These are phyloP conservation scores for Metschnikowia koreensis DNA, from an alignment of 805 yeast genomes.

Conservation along the genomic window DNA sequence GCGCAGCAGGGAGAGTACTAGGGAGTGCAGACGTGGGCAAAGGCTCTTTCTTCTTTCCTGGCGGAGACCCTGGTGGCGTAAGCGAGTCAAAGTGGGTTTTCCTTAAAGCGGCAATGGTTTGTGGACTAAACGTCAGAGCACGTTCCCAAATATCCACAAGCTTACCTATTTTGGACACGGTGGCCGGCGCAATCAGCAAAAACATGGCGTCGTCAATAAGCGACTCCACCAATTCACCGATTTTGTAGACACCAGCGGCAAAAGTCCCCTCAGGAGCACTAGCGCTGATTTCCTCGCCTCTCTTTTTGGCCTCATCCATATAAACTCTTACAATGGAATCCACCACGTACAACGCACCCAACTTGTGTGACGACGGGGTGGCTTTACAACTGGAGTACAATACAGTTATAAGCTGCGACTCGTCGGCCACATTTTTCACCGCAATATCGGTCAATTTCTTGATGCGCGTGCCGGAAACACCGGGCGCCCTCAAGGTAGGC, in stretches of 20 bases:
- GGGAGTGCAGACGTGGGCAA: constrained; percentile 6
- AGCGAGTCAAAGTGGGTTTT: constrained; percentile 58
- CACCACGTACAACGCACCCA: constrained; percentile 86
- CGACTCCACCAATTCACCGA: constrained; percentile 62
- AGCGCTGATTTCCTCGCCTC: constrained; percentile 45
- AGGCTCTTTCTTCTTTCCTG: constrained; percentile 23
- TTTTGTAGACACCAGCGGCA: constrained; percentile 67
- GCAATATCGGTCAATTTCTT: constrained; percentile 80
- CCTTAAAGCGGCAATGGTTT: constrained; percentile 54
- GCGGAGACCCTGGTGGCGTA: constrained; percentile 69
- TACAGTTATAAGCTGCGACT: constrained; percentile 55
- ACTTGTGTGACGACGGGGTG: constrained; percentile 76
- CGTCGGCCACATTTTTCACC: constrained; percentile 58
- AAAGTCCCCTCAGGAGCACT: constrained; percentile 66
- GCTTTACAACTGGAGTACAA: constrained; percentile 67
- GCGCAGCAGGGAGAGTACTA: constrained; percentile 15
- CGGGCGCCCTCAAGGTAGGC: constrained; percentile 71
- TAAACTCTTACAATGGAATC: constrained; percentile 90
- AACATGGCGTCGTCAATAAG: constrained; percentile 62
- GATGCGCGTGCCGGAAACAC: constrained; percentile 95
- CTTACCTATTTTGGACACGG: constrained; percentile 71
- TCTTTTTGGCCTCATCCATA: constrained; percentile 68
- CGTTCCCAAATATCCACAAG: constrained; percentile 91
- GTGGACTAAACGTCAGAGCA: constrained; percentile 69
- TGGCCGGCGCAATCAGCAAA: constrained; percentile 51